phyloP scores from a whole-genome alignment of 352 stramenopile genomes.

The Phytophthora foliorum region DNA sequence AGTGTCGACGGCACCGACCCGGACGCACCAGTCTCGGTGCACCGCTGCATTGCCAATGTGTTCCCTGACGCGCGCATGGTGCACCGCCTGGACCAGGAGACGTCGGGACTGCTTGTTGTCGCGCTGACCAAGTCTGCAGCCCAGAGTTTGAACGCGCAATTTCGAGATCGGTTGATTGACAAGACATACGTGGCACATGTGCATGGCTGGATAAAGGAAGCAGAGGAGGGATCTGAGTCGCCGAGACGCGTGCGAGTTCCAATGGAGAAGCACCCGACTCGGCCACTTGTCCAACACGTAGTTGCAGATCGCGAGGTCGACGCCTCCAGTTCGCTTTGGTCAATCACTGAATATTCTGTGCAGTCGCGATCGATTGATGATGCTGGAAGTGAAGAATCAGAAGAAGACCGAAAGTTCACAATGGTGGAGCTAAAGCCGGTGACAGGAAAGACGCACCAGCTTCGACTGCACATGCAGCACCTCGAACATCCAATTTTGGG shows the following conservation, averaged over 20 bases:
- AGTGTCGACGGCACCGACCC: conserved; percentile 64
- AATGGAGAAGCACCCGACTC: conserved; percentile 61
- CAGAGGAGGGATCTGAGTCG: conserved; percentile 17
- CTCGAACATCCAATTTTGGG: conserved; percentile 94
- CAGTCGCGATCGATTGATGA: conserved; percentile 14
- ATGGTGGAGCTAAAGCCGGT: conserved; percentile 76
- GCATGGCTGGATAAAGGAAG: conserved; percentile 42
- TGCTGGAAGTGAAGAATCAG: not conserved
- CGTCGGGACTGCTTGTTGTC: conserved; percentile 77
- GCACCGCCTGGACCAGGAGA: conserved; percentile 83
- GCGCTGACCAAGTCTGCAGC: conserved; percentile 66
- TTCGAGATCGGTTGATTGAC: conserved; percentile 60
- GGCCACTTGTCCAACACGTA: conserved; percentile 63
- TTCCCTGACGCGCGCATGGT: conserved; percentile 75
- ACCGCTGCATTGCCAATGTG: conserved; percentile 49
- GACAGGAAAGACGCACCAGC: conserved; percentile 94
- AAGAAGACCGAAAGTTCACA: conserved; percentile 31
- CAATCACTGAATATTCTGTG: conserved; percentile 45
- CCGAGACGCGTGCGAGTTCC: conserved; percentile 45
- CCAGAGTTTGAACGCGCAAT: conserved; percentile 74
- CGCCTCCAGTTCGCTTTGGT: conserved; percentile 40
- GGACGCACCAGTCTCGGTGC: conserved; percentile 50
- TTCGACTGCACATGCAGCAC: conserved; percentile 94
- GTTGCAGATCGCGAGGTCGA: conserved; percentile 39
- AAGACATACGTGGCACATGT: conserved; percentile 77